A percentile compares a stretch with the other conserved stretches of the same genome.
These are phyloP conservation scores for Hymenoscyphus fructigenus DNA, from an alignment of 2,329 filamentous ascomycete species.

Conservation along the genomic window DNA sequence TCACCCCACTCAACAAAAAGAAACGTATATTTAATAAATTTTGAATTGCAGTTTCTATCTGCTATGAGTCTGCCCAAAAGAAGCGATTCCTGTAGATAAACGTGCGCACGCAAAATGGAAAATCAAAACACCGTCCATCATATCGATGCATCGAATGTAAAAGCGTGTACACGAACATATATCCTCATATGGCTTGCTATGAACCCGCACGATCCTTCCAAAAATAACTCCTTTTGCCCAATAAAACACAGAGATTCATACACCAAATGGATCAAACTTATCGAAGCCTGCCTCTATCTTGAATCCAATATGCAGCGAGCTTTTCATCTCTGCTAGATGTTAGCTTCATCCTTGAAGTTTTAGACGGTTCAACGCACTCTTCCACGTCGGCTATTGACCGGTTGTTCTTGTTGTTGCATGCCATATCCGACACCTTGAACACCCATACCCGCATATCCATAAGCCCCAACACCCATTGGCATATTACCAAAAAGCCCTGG, in stretches of 20 bases:
- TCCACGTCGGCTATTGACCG: slow-evolving; percentile 56
- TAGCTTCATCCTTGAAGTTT: slow-evolving; percentile 11
- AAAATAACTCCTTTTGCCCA: neutral
- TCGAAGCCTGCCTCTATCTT: slow-evolving; percentile 9
- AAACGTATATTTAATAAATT: too few species aligned
- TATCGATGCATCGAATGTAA: neutral
- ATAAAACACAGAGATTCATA: slow-evolving; percentile 1
- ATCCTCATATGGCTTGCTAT: slow-evolving; percentile 5
- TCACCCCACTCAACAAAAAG: too few species aligned
- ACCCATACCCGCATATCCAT: slow-evolving; percentile 46
- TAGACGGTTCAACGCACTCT: slow-evolving; percentile 45
- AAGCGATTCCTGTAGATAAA: neutral
- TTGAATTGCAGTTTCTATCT: neutral
- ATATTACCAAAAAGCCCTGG: slow-evolving; percentile 47
- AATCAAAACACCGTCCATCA: neutral
- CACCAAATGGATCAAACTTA: neutral
- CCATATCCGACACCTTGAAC: slow-evolving; percentile 52
- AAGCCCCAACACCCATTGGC: slow-evolving; percentile 46
- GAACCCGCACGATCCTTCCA: neutral
- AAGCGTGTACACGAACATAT: slow-evolving; percentile 10
- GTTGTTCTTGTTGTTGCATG: slow-evolving; percentile 58
- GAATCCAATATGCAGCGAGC: slow-evolving; percentile 6
- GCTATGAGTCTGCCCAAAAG: neutral
- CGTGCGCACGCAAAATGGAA: neutral
- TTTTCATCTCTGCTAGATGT: slow-evolving; percentile 20